Percentiles rank a stretch among this genome's conserved stretches.
These are phyloP conservation scores for Colletotrichum eleusines DNA, from an alignment of 2,329 filamentous ascomycete species.

Conservation along the genomic window DNA sequence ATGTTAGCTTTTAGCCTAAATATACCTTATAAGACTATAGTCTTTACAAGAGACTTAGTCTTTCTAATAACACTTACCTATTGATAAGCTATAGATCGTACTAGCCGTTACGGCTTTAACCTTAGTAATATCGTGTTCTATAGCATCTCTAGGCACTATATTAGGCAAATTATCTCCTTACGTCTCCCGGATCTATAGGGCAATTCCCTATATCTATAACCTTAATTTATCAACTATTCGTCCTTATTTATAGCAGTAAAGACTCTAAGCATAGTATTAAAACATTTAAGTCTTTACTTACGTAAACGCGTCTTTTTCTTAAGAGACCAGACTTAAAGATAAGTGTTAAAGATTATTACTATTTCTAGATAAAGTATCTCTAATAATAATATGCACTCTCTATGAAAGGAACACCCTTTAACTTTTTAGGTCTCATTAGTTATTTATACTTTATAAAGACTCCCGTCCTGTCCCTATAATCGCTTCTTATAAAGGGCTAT, in stretches of 20 bases:
- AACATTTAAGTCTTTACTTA: slow-evolving; percentile 75
- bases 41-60: slow-evolving; percentile 80
- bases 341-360: slow-evolving; percentile 79
- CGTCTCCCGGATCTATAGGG: slow-evolving; percentile 79
- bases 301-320: slow-evolving; percentile 77
- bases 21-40: slow-evolving; percentile 85
- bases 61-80: slow-evolving; percentile 82
- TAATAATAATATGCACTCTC: slow-evolving; percentile 76
- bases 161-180: slow-evolving; percentile 78
- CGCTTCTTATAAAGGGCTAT: slow-evolving; percentile 77
- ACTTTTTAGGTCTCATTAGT: slow-evolving; percentile 77
- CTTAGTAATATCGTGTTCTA: slow-evolving; percentile 86
- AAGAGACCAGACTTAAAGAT: slow-evolving; percentile 76
- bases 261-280: slow-evolving; percentile 71
- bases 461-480: slow-evolving; percentile 81
- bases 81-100: slow-evolving; percentile 80
- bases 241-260: slow-evolving; percentile 74
- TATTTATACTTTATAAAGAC: slow-evolving; percentile 84
- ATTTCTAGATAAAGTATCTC: slow-evolving; percentile 86
- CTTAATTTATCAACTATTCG: slow-evolving; percentile 76
- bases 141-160: slow-evolving; percentile 69
- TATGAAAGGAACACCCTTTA: slow-evolving; percentile 71
- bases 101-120: slow-evolving; percentile 84
- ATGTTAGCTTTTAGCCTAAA: slow-evolving; percentile 84
- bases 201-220: slow-evolving; percentile 84